phyloP scores from a whole-genome alignment of 2,329 filamentous ascomycete species.

The Xylaria sp. region DNA sequence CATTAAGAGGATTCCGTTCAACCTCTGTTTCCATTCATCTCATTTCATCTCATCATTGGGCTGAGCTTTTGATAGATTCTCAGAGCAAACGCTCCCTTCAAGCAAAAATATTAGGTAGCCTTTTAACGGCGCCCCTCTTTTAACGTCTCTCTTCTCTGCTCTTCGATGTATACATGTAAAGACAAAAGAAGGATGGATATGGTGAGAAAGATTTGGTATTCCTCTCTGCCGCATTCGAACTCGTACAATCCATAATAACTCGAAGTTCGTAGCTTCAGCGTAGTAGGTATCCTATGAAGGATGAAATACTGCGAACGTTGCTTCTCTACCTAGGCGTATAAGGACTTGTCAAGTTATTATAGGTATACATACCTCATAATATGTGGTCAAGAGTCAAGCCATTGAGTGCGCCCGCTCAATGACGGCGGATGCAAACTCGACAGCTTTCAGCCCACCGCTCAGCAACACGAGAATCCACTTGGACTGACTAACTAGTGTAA shows the following conservation, averaged over 20 bases:
- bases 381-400: too few species aligned
- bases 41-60: background rate
- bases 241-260: too few species aligned
- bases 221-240: too few species aligned
- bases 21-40: background rate
- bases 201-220: too few species aligned
- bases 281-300: too few species aligned
- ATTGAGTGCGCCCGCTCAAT: background rate
- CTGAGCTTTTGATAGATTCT: background rate
- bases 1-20: background rate
- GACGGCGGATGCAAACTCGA: background rate
- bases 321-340: too few species aligned
- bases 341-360: too few species aligned
- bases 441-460: background rate
- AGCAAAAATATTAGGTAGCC: background rate
- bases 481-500: background rate
- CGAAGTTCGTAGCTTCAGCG: too few species aligned
- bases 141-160: background rate
- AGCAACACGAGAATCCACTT: background rate
- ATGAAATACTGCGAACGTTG: too few species aligned
- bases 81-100: background rate
- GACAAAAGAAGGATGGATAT: too few species aligned
- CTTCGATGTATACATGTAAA: background rate
- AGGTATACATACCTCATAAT: too few species aligned
- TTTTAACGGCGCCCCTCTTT: background rate